phyloP scores from a whole-genome alignment of 371 early-diverging fungal species.

The Mortierella sp. region DNA sequence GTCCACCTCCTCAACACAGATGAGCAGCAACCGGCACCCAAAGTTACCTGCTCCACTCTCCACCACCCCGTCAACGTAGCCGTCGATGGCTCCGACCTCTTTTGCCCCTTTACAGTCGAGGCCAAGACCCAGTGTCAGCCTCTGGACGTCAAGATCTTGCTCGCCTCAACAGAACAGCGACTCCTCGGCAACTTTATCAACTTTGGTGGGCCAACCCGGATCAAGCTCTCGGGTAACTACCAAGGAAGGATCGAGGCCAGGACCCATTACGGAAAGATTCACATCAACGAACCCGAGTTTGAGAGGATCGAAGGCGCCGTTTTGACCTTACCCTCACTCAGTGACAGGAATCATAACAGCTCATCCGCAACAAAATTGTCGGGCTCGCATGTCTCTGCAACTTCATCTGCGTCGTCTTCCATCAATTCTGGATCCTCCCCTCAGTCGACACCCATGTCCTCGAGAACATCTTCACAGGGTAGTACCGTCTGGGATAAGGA shows the following conservation, averaged over 20 bases:
- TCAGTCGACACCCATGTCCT: slow-evolving; percentile 25
- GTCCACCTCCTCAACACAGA: slow-evolving; percentile 47
- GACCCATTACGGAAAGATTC: slow-evolving; percentile 47
- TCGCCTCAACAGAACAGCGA: slow-evolving; percentile 29
- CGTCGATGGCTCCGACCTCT: slow-evolving; percentile 48
- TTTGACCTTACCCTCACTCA: slow-evolving; percentile 25
- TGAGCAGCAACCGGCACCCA: slow-evolving; percentile 28
- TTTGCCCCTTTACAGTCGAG: slow-evolving; percentile 39
- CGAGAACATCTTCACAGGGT: slow-evolving; percentile 30
- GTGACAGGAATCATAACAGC: slow-evolving; percentile 22
- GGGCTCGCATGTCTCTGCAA: no score
- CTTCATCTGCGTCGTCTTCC: background rate
- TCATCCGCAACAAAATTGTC: no score
- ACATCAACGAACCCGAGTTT: slow-evolving; percentile 46
- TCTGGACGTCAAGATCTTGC: slow-evolving; percentile 41
- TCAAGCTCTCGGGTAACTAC: slow-evolving; percentile 46
- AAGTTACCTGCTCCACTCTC: slow-evolving; percentile 37
- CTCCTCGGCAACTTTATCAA: slow-evolving; percentile 54
- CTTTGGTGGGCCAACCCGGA: slow-evolving; percentile 38
- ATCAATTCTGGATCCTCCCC: slow-evolving; percentile 13
- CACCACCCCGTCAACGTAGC: slow-evolving; percentile 21
- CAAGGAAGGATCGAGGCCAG: slow-evolving; percentile 47
- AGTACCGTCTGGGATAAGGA: slow-evolving; percentile 28
- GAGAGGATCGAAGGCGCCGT: slow-evolving; percentile 41
- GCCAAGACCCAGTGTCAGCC: slow-evolving; percentile 50